Evolutionary conservation across 352 stramenopile species (phyloP), one percentile per base, ranked within the genome.

Genomic region (Peronospora farinosa): DNA sequence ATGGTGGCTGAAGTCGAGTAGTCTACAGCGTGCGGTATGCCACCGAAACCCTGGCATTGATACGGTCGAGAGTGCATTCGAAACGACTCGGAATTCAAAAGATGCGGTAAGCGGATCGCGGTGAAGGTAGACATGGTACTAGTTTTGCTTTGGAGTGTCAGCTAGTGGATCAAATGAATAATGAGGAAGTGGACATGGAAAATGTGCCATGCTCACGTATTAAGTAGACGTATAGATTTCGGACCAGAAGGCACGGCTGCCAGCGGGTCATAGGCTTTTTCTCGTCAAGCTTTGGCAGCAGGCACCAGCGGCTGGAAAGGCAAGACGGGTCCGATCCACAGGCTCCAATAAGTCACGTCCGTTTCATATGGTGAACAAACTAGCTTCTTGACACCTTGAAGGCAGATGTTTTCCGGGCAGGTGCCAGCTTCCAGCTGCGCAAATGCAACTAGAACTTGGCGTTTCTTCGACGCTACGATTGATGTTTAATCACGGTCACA

Each of bases 131-230:
- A 60, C 59, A 67, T 67, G 38, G 3, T 47, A 17, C 15, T 12
- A 10, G 12, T 11, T 15, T 31, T 41, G n/a, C 10, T 25, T 28
- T 40, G 54, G 39, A 42, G 47, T 60, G 49, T 54, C 39, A 31
- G 12, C 37, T 37, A 56, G 40, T 39, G 45, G 54, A 64, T 36
- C 59, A 64, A 67, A 60, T 57, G 59, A 64, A 63, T 57, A 60
- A 60, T 67, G 59, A 67, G 40, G 31, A n/a, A 52, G 48, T 16
- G 56, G 39, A 45, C 30, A 41, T 47, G 47, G 16, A 40, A 55
- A 11, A 13, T 13, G 28, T 36, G 39, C 44, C 40, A 56, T 43
- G 35, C 16, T 52, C 31, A 42, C 36, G n/a, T 31, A 51, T 47
- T 42, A 47, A 42, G 41, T 32, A 52, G 47, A 60, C 19, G n/a